Evolutionary conservation across 164 flowering plant genomes (phyloP), one percentile per base, ranked within the genome.

Genomic region (Nymphaea colorata): DNA sequence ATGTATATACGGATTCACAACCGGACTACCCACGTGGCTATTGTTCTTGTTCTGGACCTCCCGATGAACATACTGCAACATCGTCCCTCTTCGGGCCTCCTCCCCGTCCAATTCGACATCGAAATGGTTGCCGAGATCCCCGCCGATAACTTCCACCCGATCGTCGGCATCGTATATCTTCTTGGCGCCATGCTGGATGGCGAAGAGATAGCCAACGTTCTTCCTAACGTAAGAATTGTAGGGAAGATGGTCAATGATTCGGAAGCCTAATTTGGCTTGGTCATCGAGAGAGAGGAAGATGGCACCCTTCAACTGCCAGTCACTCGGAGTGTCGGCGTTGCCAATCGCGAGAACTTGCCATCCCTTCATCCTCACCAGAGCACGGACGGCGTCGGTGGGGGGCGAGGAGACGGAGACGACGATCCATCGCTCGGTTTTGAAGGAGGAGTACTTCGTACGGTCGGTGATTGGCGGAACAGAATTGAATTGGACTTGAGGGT

Each of bases 141-240:
- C 81, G 70, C 79, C 94, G 18, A 95, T 87, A 43, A 95, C 88
- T 36, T 92, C 90, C 3, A 88, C 96, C 1, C 98, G 82, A 77
- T 87, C 92, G 77, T 95, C 98, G 4, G 87, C 88, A 64, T 95
- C 99, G 59, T 83, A 92, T 71, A 95, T 88, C 81, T 82, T 92
- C 75, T 86, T 86, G 2, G 98, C 99, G 15, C 99, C 99, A 60
- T 95, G 98, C 64, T 95, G 99, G 66, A 95, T 90, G 6, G 99
- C 99, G 69, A 85, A 95, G 71, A 95, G 80, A 70, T 92, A 95
- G 25, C 99, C 99, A 66, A 87, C 87, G 62, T 66, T 81, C 72
- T 95, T 95, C 75, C 99, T 82, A 67, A 95, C 82, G 72, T 77
- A 86, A 4, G 99, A 95, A 84, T 87, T 86, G 67, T 85, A 91